Base-by-base conservation (phyloP, 2,329 filamentous ascomycete genomes). In the Sporothrix mexicana region DNA sequence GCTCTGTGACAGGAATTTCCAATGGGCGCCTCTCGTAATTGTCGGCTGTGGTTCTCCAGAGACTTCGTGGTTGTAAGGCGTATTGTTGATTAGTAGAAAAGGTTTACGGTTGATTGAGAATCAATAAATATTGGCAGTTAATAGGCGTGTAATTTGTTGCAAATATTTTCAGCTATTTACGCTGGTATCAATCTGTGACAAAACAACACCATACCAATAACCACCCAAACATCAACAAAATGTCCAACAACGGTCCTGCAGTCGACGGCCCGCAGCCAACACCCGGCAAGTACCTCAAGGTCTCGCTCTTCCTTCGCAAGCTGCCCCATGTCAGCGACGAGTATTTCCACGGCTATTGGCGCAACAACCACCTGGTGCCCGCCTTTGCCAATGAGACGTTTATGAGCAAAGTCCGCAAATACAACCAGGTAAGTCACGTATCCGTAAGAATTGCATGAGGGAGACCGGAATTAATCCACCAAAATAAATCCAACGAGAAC, bases 281-380 rank as follows among this genome's bases (percentile, higher is more conserved):
- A 51, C 72, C 72, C 0, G 75, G 66, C 13, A 74, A 71, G 72
- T 76, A 75, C 69, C 72, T 78, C 67, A 77, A 77, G 66, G 73
- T 79, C 8, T 76, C 76, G 23, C 73, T 79, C 6, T 78, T 73
- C 66, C 69, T 79, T 13, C 77, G 77, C 30, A 79, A 79, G 70
- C 76, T 76, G 43, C 76, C 78, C 36, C 62, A 76, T 41, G 73
- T 79, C 51, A 77, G 74, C 30, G 77, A 79, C 64, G 78, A 79
- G 13, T 78, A 79, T 64, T 79, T 79, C 71, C 77, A 78, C 51
- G 73, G 76, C 47, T 78, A 79, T 59, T 79, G 78, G 78, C 76
- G 76, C 51, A 76, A 76, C 23, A 78, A 78, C 61, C 78, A 79
- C 62, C 73, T 77, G 4, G 72, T 76, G 20, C 74, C 77, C 0